Conservation (phyloP, 768 basidiomycete genomes). For the Lactarius akahatsu region DNA sequence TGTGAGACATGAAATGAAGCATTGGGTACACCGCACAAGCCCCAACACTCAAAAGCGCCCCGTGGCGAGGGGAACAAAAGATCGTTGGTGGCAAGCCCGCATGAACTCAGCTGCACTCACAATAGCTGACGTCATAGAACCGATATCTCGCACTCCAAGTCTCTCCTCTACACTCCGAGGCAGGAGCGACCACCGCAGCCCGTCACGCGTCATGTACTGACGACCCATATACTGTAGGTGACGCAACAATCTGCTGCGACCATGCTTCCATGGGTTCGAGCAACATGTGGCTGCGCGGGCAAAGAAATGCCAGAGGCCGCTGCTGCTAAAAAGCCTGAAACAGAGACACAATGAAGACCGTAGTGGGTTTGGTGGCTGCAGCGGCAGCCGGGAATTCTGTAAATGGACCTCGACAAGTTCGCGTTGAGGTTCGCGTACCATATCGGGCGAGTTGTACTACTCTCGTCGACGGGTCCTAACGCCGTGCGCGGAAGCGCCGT, state of each 20-base stretch:
- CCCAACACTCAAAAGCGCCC: neutral
- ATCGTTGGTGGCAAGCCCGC: neutral
- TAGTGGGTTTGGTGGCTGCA: too few relatives aligned
- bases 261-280: slow-evolving; percentile 26
- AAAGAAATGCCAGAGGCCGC: neutral
- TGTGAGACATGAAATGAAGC: too few relatives aligned
- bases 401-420: neutral
- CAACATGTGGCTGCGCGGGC: neutral
- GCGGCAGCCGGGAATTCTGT: too few relatives aligned
- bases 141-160: neutral
- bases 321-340: too few relatives aligned
- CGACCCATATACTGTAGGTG: neutral
- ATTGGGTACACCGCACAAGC: neutral
- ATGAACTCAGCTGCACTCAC: neutral
- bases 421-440: too few relatives aligned
- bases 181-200: neutral
- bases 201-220: neutral
- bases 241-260: slow-evolving; percentile 24
- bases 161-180: neutral
- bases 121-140: neutral
- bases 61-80: neutral
- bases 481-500: too few relatives aligned
- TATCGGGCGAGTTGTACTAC: too few relatives aligned
- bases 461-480: too few relatives aligned
- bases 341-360: too few relatives aligned